Conservation (phyloP, 441 rosid species). For the Macaranga tanarius region DNA sequence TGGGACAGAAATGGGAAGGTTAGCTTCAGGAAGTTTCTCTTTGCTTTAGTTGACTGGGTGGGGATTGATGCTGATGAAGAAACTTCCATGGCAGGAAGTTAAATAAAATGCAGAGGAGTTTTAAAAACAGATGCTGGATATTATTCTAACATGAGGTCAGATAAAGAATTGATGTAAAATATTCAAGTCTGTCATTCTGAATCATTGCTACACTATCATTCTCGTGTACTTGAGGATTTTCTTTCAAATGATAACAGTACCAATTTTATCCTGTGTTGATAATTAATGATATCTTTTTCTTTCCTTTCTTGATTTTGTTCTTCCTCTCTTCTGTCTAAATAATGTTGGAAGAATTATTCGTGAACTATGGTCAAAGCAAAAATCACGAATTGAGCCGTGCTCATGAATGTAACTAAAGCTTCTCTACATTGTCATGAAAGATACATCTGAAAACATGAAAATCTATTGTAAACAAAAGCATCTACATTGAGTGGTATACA, state of each 20-base stretch:
- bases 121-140: background rate
- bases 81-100: conserved; percentile 14
- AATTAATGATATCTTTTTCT: background rate
- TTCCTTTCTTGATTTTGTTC: conserved; percentile 6
- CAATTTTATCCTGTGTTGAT: conserved; percentile 4
- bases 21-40: conserved; percentile 77
- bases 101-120: conserved; percentile 4
- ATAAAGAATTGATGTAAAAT: conserved; percentile 18
- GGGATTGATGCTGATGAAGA: conserved; percentile 60
- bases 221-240: conserved; percentile 9
- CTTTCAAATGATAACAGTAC: conserved; percentile 10
- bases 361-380: background rate
- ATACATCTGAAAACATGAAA: conserved; percentile 12
- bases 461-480: conserved; percentile 22
- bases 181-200: conserved; percentile 2
- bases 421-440: conserved; percentile 6
- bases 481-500: conserved; percentile 27
- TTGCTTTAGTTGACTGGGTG: conserved; percentile 74
- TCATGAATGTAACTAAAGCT: background rate
- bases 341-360: background rate
- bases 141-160: conserved; percentile 27
- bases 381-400: background rate
- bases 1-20: conserved; percentile 76
- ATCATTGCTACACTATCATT: conserved; percentile 12
- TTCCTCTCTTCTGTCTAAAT: background rate